Conservation (phyloP, 2,329 filamentous ascomycete genomes). For the Diaporthe sp. region DNA sequence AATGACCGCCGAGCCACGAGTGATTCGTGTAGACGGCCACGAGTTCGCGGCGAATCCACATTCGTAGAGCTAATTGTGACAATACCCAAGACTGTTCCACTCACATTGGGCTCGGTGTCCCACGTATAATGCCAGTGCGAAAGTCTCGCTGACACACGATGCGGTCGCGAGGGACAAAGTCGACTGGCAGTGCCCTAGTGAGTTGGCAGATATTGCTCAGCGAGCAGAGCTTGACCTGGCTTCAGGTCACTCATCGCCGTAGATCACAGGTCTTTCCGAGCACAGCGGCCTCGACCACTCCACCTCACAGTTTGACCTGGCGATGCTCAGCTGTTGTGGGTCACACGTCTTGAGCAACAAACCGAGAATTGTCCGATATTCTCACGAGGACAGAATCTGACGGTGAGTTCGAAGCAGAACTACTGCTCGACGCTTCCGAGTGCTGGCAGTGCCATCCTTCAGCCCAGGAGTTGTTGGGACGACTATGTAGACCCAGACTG, state of each 20-base stretch:
- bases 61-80: conserved; percentile 1
- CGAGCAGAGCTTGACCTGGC: neutral
- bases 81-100: neutral
- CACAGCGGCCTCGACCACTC: neutral
- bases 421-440: conserved; percentile 15
- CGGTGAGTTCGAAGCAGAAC: neutral
- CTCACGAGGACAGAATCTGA: neutral
- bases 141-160: neutral
- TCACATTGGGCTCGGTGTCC: neutral
- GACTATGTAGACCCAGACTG: neutral
- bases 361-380: neutral
- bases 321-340: neutral
- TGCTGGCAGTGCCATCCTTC: neutral
- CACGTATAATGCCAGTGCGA: neutral
- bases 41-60: neutral
- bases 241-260: neutral
- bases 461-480: neutral
- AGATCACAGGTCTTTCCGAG: neutral
- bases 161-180: neutral
- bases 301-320: conserved; percentile 1
- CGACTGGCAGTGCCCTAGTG: no score
- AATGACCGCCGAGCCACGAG: conserved; percentile 19
- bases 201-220: neutral
- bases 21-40: conserved; percentile 6
- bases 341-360: neutral